These are phyloP conservation scores for Zasmidium cellare DNA, from an alignment of 2,329 filamentous ascomycete genomes.

Conservation along the genomic window DNA sequence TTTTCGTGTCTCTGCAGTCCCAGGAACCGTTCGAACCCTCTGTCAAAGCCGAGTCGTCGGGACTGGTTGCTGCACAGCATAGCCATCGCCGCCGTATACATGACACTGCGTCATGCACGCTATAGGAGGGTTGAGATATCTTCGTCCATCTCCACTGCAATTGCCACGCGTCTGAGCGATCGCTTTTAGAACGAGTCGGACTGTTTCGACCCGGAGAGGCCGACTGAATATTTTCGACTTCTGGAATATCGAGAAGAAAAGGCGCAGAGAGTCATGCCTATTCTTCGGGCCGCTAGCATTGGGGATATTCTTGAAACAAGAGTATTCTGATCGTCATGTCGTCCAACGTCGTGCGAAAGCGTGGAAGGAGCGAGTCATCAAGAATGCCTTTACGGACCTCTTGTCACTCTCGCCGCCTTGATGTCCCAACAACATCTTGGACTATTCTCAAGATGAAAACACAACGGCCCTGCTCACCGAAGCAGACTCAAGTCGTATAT, in stretches of 20 bases:
- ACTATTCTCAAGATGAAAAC: no score
- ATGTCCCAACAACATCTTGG: no score
- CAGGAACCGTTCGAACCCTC: not conserved
- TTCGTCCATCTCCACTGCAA: not conserved
- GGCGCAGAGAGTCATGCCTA: not conserved
- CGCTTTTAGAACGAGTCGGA: not conserved
- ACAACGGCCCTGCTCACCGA: no score
- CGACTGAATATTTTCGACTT: not conserved
- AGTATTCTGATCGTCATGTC: not conserved
- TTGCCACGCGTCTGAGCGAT: not conserved
- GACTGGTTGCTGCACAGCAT: not conserved
- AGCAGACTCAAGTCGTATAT: no score
- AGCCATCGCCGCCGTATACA: not conserved
- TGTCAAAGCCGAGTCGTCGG: not conserved
- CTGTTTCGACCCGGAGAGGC: not conserved
- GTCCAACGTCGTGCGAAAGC: not conserved
- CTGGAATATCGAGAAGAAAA: not conserved
- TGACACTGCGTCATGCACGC: not conserved
- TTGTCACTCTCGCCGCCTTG: no score
- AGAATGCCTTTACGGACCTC: no score
- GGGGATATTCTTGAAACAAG: not conserved
- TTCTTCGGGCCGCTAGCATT: not conserved
- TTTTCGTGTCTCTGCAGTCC: not conserved
- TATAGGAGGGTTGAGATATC: not conserved
- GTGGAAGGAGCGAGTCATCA: not conserved